These are phyloP conservation scores for Akanthomyces uredinophilus DNA, from an alignment of 2,329 filamentous ascomycete genomes.

Conservation along the genomic window DNA sequence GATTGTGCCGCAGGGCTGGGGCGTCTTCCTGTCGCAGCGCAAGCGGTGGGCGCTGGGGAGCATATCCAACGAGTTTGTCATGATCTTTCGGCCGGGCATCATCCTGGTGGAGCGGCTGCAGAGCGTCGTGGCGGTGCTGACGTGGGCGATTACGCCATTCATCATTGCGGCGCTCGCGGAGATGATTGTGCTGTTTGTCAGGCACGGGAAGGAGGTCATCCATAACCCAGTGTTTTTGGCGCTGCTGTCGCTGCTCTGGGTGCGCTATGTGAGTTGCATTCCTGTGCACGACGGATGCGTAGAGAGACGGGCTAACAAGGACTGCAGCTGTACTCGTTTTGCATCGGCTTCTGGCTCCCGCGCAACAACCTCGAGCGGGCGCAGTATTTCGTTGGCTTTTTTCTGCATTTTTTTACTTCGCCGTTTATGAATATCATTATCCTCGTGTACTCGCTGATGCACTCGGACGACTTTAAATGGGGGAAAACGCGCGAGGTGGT, in stretches of 20 bases:
- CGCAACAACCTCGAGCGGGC: conserved; percentile 32
- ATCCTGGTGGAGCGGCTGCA: conserved; percentile 39
- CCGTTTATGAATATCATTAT: conserved; percentile 41
- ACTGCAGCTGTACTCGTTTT: conserved; percentile 35
- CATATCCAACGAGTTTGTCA: conserved; percentile 44
- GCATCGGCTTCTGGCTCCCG: conserved; percentile 38
- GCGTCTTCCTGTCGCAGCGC: conserved; percentile 44
- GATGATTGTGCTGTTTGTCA: conserved; percentile 31
- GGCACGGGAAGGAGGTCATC: conserved; percentile 29
- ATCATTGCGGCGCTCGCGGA: conserved; percentile 36
- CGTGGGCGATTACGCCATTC: conserved; percentile 42
- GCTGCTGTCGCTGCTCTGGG: conserved; percentile 32
- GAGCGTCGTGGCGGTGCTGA: conserved; percentile 40
- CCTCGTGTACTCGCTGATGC: conserved; percentile 35
- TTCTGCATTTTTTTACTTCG: conserved; percentile 33
- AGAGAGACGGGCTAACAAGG: neutral
- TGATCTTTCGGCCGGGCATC: conserved; percentile 40
- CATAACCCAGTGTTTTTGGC: conserved; percentile 32
- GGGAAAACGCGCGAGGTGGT: conserved; percentile 40
- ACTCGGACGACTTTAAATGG: conserved; percentile 43
- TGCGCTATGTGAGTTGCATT: conserved; percentile 34
- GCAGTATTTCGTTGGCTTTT: conserved; percentile 36
- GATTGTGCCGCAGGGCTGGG: conserved; percentile 39
- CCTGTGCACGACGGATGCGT: conserved; percentile 12
- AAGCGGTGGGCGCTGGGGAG: conserved; percentile 45